phyloP scores from a whole-genome alignment of 139 green algal species.

The Coelastrella sp. region DNA sequence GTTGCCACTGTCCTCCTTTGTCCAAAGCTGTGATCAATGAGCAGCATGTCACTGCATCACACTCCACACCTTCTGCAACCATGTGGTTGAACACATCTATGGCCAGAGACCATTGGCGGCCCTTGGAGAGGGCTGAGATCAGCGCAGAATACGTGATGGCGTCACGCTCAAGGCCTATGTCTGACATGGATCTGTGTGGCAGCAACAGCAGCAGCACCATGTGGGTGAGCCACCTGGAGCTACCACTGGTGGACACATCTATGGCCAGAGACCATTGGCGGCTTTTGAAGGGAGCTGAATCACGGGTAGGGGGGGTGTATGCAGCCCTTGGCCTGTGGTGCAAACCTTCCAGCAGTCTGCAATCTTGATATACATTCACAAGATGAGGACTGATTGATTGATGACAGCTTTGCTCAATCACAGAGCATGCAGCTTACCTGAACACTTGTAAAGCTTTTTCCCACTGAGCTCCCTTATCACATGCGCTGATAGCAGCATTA shows the following conservation, averaged over 20 bases:
- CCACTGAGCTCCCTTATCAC: conserved; percentile 92
- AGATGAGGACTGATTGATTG: too few species aligned
- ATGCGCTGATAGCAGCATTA: conserved; percentile 91
- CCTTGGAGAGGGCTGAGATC: conserved; percentile 89
- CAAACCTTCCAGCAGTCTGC: too few species aligned
- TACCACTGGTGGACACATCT: conserved; percentile 56
- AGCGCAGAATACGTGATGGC: conserved; percentile 92
- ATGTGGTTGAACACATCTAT: conserved; percentile 76
- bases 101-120: conserved; percentile 82
- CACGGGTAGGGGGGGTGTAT: too few species aligned
- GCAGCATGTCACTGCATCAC: conserved; percentile 93
- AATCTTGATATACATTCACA: too few species aligned
- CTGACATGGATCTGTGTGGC: conserved; percentile 79
- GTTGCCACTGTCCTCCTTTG: conserved; percentile 91
- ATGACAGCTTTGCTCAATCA: too few species aligned
- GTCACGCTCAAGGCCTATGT: conserved; percentile 75
- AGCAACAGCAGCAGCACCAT: conserved; percentile 51
- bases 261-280: conserved; percentile 82
- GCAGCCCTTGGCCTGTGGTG: too few species aligned
- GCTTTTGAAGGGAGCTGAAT: conserved; percentile 83
- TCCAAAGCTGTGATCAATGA: conserved; percentile 91
- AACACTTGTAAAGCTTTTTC: conserved; percentile 83
- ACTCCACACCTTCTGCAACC: conserved; percentile 76
- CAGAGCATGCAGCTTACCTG: background rate
- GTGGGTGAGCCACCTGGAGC: too few species aligned